Evolutionary conservation across 2,329 filamentous ascomycete species (phyloP).

Genomic region (Scleromitrula shiraiana): DNA sequence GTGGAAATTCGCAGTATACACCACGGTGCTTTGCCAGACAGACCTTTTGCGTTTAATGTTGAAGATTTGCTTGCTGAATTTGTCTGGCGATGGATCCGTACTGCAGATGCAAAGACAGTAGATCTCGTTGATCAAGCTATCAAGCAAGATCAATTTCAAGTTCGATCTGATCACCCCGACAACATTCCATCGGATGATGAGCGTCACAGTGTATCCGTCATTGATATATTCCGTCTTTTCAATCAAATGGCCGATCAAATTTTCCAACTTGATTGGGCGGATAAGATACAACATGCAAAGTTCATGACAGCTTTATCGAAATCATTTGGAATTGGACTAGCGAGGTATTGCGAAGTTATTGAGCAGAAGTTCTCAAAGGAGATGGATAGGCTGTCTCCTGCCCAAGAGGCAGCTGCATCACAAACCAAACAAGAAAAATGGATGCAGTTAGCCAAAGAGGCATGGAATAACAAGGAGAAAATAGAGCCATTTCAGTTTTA

Average conservation of each 20-base stretch:
- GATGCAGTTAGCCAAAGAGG: conserved; percentile 87
- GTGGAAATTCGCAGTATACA: conserved; percentile 80
- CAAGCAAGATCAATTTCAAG: conserved; percentile 79
- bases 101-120: conserved; percentile 70
- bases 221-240: conserved; percentile 91
- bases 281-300: conserved; percentile 86
- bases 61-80: conserved; percentile 83
- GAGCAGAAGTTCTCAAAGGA: conserved; percentile 80
- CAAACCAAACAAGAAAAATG: conserved; percentile 87
- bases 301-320: conserved; percentile 95
- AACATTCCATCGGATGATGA: conserved; percentile 67
- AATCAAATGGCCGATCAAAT: conserved; percentile 87
- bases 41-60: conserved; percentile 78
- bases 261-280: conserved; percentile 80
- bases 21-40: conserved; percentile 60
- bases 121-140: conserved; percentile 85
- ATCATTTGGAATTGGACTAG: conserved; percentile 72
- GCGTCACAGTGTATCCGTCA: conserved; percentile 84
- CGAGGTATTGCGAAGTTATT: conserved; percentile 83
- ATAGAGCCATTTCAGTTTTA: conserved; percentile 97
- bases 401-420: conserved; percentile 70
- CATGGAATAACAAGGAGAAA: conserved; percentile 85
- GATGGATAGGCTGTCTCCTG: conserved; percentile 85
- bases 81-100: conserved; percentile 89
- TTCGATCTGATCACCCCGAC: conserved; percentile 56